These are phyloP conservation scores for Microascus cirrosus DNA, from an alignment of 2,329 filamentous ascomycete genomes.

Conservation along the genomic window DNA sequence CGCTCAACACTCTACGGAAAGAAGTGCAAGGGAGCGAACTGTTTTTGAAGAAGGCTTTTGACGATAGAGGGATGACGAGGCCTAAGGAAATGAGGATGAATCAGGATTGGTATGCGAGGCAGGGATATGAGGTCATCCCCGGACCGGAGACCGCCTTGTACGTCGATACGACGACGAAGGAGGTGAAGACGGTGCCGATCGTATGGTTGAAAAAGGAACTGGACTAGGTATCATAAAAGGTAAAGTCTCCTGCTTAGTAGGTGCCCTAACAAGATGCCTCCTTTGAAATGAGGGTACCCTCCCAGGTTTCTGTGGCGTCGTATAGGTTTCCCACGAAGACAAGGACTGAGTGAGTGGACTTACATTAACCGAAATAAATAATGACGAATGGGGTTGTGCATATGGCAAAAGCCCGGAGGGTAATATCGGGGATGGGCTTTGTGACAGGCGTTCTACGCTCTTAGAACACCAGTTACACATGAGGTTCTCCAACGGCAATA, in stretches of 20 bases:
- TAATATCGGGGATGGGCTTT: too few relatives aligned
- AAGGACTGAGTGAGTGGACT: too few relatives aligned
- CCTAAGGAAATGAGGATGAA: not conserved
- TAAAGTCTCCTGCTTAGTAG: not conserved
- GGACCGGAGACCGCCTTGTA: not conserved
- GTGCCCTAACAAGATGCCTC: not conserved
- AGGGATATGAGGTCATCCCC: not conserved
- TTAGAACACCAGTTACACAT: too few relatives aligned
- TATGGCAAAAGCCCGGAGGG: too few relatives aligned
- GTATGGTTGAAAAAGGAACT: not conserved
- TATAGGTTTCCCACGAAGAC: too few relatives aligned
- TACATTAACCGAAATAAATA: too few relatives aligned
- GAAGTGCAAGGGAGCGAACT: not conserved
- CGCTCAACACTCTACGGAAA: not conserved
- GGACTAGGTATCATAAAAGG: not conserved
- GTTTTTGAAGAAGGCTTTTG: not conserved
- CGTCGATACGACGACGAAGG: not conserved
- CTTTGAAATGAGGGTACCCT: not conserved
- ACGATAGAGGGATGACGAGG: not conserved
- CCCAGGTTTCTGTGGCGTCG: too few relatives aligned
- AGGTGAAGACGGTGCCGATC: not conserved
- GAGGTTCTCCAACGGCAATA: too few relatives aligned
- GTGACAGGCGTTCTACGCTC: too few relatives aligned
- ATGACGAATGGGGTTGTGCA: too few relatives aligned
- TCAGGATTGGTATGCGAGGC: not conserved